Evolutionary conservation across 2,329 filamentous ascomycete genomes (phyloP).

Genomic region (Epichloe hybrida): DNA sequence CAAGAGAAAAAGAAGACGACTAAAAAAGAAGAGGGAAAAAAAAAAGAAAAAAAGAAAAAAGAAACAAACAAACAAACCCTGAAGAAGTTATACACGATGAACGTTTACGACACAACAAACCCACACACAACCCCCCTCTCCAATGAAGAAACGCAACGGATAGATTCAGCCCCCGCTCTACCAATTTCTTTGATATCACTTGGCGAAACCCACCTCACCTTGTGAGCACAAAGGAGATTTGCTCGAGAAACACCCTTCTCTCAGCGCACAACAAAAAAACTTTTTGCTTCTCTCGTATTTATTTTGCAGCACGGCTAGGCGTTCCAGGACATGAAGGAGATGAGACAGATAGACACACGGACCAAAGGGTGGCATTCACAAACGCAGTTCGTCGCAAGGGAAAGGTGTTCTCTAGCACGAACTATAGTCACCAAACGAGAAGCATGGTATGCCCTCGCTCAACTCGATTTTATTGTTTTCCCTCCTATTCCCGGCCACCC

Average conservation of each 20-base stretch:
- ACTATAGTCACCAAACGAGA: too few relatives aligned
- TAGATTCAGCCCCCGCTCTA: conserved; percentile 1
- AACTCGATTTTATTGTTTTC: too few relatives aligned
- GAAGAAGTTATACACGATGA: not conserved
- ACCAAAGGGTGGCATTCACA: not conserved
- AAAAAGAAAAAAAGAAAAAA: not conserved
- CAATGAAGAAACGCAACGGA: conserved; percentile 1
- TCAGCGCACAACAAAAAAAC: not conserved
- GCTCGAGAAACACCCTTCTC: not conserved
- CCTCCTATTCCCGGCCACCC: too few relatives aligned
- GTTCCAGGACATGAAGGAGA: not conserved
- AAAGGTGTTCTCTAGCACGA: too few relatives aligned
- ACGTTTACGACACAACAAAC: not conserved
- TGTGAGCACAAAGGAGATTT: not conserved
- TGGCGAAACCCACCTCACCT: not conserved
- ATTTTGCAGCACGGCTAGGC: conserved; percentile 2
- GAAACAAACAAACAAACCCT: not conserved
- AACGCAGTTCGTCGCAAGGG: too few relatives aligned
- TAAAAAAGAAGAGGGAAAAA: not conserved
- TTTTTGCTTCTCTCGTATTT: not conserved
- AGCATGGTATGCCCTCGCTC: too few relatives aligned
- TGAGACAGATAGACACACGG: not conserved
- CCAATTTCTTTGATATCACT: not conserved
- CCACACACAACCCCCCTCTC: not conserved
- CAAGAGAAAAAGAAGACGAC: not conserved